Evolutionary conservation across 352 stramenopile species (phyloP).

Genomic region (Globisporangium barbulae): DNA sequence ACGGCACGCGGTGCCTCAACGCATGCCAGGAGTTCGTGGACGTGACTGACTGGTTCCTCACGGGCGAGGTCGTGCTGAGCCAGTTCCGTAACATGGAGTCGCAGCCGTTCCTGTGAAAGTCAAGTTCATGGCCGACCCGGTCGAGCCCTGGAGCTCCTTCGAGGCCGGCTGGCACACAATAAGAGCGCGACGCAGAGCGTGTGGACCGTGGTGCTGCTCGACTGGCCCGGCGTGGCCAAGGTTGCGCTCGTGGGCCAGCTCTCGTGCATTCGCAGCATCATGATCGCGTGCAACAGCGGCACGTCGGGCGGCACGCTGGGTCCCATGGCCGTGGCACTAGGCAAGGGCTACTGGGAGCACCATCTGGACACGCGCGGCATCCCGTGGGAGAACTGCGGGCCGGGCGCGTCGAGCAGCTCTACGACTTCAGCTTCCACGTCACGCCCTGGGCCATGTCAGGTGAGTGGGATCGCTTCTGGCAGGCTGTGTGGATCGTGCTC

Average conservation of each 20-base stretch:
- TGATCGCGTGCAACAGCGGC: constrained; percentile 1
- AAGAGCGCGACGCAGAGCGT: not conserved
- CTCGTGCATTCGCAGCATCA: not conserved
- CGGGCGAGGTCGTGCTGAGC: not conserved
- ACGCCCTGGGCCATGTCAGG: constrained; percentile 4
- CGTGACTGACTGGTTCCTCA: not conserved
- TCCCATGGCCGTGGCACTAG: not conserved
- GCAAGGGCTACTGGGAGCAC: constrained; percentile 7
- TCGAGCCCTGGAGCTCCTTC: not conserved
- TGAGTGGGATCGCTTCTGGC: constrained; percentile 8
- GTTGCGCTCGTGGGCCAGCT: not conserved
- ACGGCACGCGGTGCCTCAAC: constrained; percentile 1
- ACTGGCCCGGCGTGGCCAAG: not conserved
- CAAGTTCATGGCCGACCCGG: not conserved
- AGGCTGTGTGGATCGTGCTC: constrained; percentile 2
- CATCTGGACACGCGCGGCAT: constrained; percentile 2
- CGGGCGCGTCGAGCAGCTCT: constrained; percentile 7
- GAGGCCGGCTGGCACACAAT: not conserved
- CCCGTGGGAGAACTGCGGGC: constrained; percentile 10
- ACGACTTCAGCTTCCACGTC: constrained; percentile 12
- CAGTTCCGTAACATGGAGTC: constrained; percentile 3
- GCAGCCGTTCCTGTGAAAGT: not conserved
- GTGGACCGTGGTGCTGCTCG: not conserved
- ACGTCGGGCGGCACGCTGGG: not conserved
- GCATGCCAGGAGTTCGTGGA: constrained; percentile 1